Percentiles rank a stretch among this genome's conserved stretches.
These are phyloP conservation scores for Cryptococcus sp. DNA, from an alignment of 1,284 basidiomycete species.

Conservation along the genomic window DNA sequence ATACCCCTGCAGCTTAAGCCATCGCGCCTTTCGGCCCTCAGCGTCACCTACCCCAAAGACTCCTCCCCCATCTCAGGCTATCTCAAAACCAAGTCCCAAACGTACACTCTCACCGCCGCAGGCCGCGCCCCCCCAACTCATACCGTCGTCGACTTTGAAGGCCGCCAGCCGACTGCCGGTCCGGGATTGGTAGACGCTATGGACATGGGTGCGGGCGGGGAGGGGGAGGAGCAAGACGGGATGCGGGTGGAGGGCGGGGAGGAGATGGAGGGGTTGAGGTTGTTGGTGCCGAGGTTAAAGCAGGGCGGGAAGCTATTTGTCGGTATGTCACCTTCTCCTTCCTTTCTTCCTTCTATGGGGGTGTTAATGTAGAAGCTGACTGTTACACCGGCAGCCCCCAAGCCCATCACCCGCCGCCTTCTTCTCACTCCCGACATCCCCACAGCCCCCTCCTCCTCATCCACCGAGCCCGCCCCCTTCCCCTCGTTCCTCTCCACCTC, in stretches of 20 bases:
- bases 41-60: constrained; percentile 12
- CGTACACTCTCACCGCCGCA: constrained; percentile 30
- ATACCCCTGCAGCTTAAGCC: constrained; percentile 35
- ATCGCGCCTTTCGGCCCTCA: constrained; percentile 28
- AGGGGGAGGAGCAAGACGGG: constrained; percentile 10
- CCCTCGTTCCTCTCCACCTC: constrained; percentile 25
- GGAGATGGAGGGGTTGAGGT: constrained; percentile 44
- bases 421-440: constrained; percentile 33
- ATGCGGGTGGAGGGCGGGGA: constrained; percentile 33
- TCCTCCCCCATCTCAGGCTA: constrained; percentile 18
- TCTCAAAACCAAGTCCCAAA: constrained; percentile 27
- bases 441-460: background rate
- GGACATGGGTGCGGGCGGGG: constrained; percentile 24
- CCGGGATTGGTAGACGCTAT: constrained; percentile 31
- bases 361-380: background rate
- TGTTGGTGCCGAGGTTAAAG: constrained; percentile 38
- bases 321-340: constrained; percentile 26
- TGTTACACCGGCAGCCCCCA: constrained; percentile 29
- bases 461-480: constrained; percentile 1
- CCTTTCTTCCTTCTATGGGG: background rate
- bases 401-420: constrained; percentile 36
- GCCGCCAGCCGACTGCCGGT: constrained; percentile 29
- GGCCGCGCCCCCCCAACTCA: constrained; percentile 11
- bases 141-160: constrained; percentile 24
- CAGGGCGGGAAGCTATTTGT: constrained; percentile 34